Evolutionary conservation across 192 early-diverging fungal species (phyloP).

Genomic region (Backusella tarrabulga): DNA sequence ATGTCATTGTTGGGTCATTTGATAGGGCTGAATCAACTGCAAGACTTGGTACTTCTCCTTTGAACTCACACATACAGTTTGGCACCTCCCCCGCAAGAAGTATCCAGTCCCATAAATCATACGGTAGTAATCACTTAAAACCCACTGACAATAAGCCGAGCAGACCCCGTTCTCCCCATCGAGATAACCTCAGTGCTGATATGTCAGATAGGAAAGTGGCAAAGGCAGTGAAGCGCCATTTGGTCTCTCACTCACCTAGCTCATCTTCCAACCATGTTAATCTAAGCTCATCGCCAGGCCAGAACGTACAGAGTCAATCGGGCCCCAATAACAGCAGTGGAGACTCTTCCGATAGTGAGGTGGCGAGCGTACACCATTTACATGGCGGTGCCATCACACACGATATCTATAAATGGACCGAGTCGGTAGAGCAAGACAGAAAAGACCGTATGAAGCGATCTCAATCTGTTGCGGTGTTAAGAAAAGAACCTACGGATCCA

Average conservation of each 20-base stretch:
- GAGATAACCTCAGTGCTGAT: constrained; percentile 21
- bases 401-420: constrained; percentile 88
- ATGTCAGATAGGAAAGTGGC: constrained; percentile 54
- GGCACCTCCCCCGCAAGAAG: constrained; percentile 16
- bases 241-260: constrained; percentile 51
- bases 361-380: constrained; percentile 47
- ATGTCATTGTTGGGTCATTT: constrained; percentile 5
- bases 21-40: constrained; percentile 11
- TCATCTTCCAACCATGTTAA: background rate
- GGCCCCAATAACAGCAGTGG: background rate
- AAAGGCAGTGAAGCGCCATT: constrained; percentile 64
- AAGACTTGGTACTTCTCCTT: constrained; percentile 14
- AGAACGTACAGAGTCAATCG: background rate
- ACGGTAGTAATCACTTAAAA: background rate
- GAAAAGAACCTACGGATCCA: constrained; percentile 4
- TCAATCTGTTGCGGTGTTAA: constrained; percentile 21
- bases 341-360: constrained; percentile 11
- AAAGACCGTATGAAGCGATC: constrained; percentile 22
- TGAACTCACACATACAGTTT: background rate
- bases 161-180: constrained; percentile 5
- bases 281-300: background rate
- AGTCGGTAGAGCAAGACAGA: constrained; percentile 55
- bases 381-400: constrained; percentile 76
- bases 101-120: background rate
- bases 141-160: background rate